phyloP scores from a whole-genome alignment of 2,329 filamentous ascomycete species.

The Cercospora sp. region DNA sequence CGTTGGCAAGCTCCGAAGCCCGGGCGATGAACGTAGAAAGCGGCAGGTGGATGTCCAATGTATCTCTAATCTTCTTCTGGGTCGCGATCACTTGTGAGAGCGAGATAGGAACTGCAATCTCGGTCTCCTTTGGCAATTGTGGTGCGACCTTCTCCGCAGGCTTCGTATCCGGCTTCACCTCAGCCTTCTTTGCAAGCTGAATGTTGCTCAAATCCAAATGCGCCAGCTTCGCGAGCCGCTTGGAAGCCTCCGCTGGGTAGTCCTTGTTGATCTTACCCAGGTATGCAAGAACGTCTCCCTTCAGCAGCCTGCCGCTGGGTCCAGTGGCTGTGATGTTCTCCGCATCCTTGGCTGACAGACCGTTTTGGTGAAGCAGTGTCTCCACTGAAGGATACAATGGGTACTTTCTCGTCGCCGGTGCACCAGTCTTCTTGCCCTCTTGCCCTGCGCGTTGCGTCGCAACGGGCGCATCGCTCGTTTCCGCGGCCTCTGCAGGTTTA shows the following conservation, averaged over 20 bases:
- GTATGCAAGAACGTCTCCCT: constrained; percentile 92
- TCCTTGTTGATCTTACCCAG: constrained; percentile 73
- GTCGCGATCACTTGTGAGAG: constrained; percentile 75
- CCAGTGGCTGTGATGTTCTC: constrained; percentile 84
- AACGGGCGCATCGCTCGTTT: constrained; percentile 16
- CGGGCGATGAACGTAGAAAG: constrained; percentile 83
- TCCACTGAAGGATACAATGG: constrained; percentile 80
- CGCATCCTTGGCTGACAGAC: constrained; percentile 71
- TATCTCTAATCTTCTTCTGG: constrained; percentile 75
- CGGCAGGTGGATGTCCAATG: constrained; percentile 76
- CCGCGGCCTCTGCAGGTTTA: constrained; percentile 13
- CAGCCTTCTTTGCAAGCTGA: constrained; percentile 61
- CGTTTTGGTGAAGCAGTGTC: constrained; percentile 76
- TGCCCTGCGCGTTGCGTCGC: constrained; percentile 18
- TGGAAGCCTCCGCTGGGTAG: constrained; percentile 69
- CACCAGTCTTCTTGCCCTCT: constrained; percentile 37
- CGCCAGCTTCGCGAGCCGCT: constrained; percentile 69
- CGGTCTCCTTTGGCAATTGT: constrained; percentile 50
- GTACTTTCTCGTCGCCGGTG: constrained; percentile 65
- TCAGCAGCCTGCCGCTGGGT: constrained; percentile 82
- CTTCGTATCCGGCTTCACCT: constrained; percentile 45
- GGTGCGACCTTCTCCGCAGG: constrained; percentile 48
- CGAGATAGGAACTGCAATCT: constrained; percentile 74
- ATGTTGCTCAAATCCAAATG: constrained; percentile 96
- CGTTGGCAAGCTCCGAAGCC: constrained; percentile 83